phyloP scores from a whole-genome alignment of 2,329 filamentous ascomycete genomes.

The Verticillium dahliae region DNA sequence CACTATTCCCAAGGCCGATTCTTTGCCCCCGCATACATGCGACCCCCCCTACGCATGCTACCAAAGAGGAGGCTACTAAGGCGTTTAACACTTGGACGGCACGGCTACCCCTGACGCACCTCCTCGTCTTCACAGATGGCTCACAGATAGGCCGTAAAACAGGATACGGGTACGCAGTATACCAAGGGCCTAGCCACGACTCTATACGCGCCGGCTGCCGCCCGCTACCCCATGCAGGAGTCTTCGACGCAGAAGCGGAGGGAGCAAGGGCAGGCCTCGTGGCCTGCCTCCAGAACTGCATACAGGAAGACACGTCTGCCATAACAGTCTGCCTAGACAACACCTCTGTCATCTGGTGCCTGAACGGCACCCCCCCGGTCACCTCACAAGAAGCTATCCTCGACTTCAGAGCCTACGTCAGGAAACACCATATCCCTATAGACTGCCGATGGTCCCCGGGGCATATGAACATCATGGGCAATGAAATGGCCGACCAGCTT shows the following conservation, averaged over 20 bases:
- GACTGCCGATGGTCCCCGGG: slow-evolving; percentile 5
- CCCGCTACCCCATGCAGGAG: slow-evolving; percentile 6
- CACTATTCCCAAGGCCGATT: too few relatives aligned
- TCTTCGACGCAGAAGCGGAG: slow-evolving; percentile 9
- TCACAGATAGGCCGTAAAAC: background rate
- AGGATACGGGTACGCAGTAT: slow-evolving; percentile 9
- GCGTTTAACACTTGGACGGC: too few relatives aligned
- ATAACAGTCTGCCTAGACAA: slow-evolving; percentile 12
- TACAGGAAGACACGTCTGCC: background rate
- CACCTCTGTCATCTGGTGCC: slow-evolving; percentile 7
- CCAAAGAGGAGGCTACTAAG: too few relatives aligned
- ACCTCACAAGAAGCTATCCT: slow-evolving; percentile 12
- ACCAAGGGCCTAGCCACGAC: background rate
- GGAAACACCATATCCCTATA: background rate
- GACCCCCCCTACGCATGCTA: too few relatives aligned
- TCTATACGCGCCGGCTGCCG: slow-evolving; percentile 1
- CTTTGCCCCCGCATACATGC: too few relatives aligned
- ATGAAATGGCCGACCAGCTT: slow-evolving; percentile 3
- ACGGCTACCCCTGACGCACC: too few relatives aligned
- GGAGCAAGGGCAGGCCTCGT: slow-evolving; percentile 6
- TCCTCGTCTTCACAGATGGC: too few relatives aligned
- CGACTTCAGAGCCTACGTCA: slow-evolving; percentile 1
- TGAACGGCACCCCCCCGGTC: slow-evolving; percentile 7
- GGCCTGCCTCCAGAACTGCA: slow-evolving; percentile 4
- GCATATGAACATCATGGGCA: slow-evolving; percentile 4